Conservation (phyloP, 2,329 filamentous ascomycete species). For the Penicillium glabrum region DNA sequence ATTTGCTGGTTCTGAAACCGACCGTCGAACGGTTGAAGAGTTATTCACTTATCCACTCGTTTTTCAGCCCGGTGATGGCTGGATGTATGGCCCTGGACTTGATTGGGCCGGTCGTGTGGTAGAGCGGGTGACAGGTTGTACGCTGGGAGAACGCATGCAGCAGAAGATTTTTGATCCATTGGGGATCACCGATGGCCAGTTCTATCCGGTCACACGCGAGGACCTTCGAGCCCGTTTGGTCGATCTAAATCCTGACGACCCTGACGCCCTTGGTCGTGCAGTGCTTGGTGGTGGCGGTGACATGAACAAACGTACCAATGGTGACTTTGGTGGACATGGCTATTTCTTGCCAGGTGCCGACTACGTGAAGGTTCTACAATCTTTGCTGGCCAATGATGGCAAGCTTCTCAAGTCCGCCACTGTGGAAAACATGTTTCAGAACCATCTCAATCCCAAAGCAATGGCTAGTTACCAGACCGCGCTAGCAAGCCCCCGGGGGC, state of each 20-base stretch:
- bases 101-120: slow-evolving; percentile 58
- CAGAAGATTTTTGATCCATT: slow-evolving; percentile 49
- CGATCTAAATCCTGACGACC: slow-evolving; percentile 42
- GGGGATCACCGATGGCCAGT: slow-evolving; percentile 41
- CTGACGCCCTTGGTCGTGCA: slow-evolving; percentile 34
- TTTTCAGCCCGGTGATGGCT: slow-evolving; percentile 53
- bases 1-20: slow-evolving; percentile 20
- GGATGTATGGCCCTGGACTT: slow-evolving; percentile 51
- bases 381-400: slow-evolving; percentile 31
- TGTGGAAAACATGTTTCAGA: slow-evolving; percentile 29
- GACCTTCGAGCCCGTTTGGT: slow-evolving; percentile 38
- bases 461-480: slow-evolving; percentile 26
- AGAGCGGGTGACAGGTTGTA: slow-evolving; percentile 47
- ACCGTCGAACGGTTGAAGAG: slow-evolving; percentile 41
- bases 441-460: slow-evolving; percentile 29
- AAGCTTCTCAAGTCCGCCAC: slow-evolving; percentile 28
- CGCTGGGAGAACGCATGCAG: slow-evolving; percentile 47
- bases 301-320: slow-evolving; percentile 29
- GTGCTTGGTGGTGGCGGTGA: slow-evolving; percentile 36
- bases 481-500: slow-evolving; percentile 32
- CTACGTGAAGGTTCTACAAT: slow-evolving; percentile 32
- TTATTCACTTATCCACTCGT: slow-evolving; percentile 47
- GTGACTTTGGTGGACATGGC: slow-evolving; percentile 49
- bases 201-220: slow-evolving; percentile 40
- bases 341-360: slow-evolving; percentile 34